Base-by-base conservation (phyloP, 1,284 basidiomycete species). In the Tausonia pullulans region DNA sequence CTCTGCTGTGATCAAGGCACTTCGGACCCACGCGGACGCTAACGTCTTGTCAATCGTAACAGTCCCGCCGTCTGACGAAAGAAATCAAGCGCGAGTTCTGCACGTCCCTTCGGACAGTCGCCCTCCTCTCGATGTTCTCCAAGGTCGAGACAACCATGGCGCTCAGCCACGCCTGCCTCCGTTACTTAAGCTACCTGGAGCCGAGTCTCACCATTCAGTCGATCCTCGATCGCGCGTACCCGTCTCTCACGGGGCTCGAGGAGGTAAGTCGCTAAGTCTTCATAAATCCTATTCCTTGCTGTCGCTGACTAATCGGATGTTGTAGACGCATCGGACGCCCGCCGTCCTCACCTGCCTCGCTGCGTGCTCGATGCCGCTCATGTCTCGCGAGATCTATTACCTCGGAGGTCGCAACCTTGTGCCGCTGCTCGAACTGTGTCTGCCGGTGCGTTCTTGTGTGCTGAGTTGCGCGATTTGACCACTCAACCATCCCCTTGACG, bases 61-160 rank as follows among this genome's bases (percentile, higher is more conserved):
- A 86, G 84, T 79, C 83, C 5, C 81, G 85, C 71, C 84, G 93
- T 9, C 78, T 99, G 55, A 98, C 94, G 0, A 82, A 84, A 5
- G 79, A 80, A 39, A 95, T 98, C 71, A 86, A 88, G 65, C 84
- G 83, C 62, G 84, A 86, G 41, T 93, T 98, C 71, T 90, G 97
- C 39, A 79, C 80, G 40, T 86, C 83, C 53, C 81, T 98, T 53
- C 84, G 90, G 52, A 95, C 91, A 0, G 90, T 95, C 8, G 88
- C 90, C 1, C 79, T 99, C 48, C 82, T 98, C 11, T 85, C 90
- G 39, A 96, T 99, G 87, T 99, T 98, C 77, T 87, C 91, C 60
- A 97, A 98, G 76, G 90, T 72, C 61, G 73, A 78, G 59, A 71
- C 79, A 46, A 78, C 80, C 14, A 78, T 79, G 16, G 74, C 76